Base-by-base conservation (phyloP, 768 basidiomycete species). In the Amanita polypyramis region DNA sequence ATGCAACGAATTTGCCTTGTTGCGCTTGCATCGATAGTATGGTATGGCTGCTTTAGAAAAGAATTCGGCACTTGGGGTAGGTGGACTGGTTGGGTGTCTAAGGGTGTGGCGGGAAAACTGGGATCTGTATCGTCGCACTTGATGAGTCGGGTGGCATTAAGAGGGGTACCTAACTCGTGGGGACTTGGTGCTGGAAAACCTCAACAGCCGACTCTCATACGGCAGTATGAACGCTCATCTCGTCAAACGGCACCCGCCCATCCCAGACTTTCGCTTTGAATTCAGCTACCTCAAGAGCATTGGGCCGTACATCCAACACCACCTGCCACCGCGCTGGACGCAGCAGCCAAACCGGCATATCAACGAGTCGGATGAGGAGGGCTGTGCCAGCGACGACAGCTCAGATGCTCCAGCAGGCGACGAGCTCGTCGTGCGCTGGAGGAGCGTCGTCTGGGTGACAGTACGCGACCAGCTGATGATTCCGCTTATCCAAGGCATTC, bases 191-290 rank as follows among this genome's bases (percentile, higher is more conserved):
- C 40, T 42, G 4, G 3, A 10, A 27, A 27, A 7, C 3, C 7
- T 7, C 7, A 7, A 27, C 25, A 27, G 25, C 25, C 25, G 25
- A 27, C 25, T 27, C 25, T 27, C 25, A 27, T n/a, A n/a, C n/a
- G n/a, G n/a, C n/a, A n/a, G n/a, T n/a, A n/a, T 27, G 25, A 27
- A 27, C 25, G 25, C 25, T 27, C 25, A 27, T 7, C 25, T 27
- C 25, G 25, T 27, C 25, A 27, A 27, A 27, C 25, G 25, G 25
- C 60, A 80, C n/a, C 76, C 78, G 20, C 58, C 65, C 36, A 79
- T 87, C 45, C 84, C 85, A 21, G 85, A 89, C 59, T 65, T 87
- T 32, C 82, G 85, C 21, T 86, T 85, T 65, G 85, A 88, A 58
- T 73, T 77, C 49, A 79, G 76, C 43, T 89, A 84, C 60, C 51